phyloP scores from a whole-genome alignment of 768 basidiomycete species.

The Candolleomyces eurysporus region DNA sequence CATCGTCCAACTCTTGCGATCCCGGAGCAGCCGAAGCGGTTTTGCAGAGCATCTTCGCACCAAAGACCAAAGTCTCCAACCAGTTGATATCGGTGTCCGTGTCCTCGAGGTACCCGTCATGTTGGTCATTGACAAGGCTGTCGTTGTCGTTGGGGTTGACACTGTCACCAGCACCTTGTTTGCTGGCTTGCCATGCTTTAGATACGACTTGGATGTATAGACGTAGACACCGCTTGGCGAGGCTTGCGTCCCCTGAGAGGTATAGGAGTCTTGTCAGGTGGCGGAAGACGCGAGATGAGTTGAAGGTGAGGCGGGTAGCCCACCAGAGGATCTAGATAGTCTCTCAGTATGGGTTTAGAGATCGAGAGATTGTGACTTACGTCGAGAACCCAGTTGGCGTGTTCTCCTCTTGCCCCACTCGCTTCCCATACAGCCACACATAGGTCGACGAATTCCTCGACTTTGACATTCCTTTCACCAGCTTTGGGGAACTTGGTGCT shows the following conservation, averaged over 20 bases:
- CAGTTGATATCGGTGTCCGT: constrained; percentile 68
- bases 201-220: constrained; percentile 84
- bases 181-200: constrained; percentile 71
- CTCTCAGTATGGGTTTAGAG: constrained; percentile 1
- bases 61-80: constrained; percentile 76
- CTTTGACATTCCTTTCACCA: constrained; percentile 71
- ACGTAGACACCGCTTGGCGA: constrained; percentile 73
- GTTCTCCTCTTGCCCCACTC: constrained; percentile 58
- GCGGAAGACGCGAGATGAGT: constrained; percentile 80
- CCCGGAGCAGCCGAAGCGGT: constrained; percentile 21
- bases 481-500: constrained; percentile 80
- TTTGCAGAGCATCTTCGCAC: constrained; percentile 71
- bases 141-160: constrained; percentile 58
- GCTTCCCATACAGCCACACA: constrained; percentile 83
- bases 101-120: constrained; percentile 30
- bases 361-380: constrained; percentile 40
- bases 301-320: constrained; percentile 92
- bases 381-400: constrained; percentile 79
- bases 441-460: constrained; percentile 82
- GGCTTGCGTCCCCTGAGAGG: constrained; percentile 52
- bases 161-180: constrained; percentile 39
- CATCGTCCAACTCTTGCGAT: constrained; percentile 43
- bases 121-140: background rate
- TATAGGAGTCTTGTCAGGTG: constrained; percentile 79
- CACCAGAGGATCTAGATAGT: constrained; percentile 77